Percentiles rank a stretch among this genome's conserved stretches.
These are phyloP conservation scores for Blepharisma japonicum DNA, from an alignment of 73 alveolate species.

Conservation along the genomic window DNA sequence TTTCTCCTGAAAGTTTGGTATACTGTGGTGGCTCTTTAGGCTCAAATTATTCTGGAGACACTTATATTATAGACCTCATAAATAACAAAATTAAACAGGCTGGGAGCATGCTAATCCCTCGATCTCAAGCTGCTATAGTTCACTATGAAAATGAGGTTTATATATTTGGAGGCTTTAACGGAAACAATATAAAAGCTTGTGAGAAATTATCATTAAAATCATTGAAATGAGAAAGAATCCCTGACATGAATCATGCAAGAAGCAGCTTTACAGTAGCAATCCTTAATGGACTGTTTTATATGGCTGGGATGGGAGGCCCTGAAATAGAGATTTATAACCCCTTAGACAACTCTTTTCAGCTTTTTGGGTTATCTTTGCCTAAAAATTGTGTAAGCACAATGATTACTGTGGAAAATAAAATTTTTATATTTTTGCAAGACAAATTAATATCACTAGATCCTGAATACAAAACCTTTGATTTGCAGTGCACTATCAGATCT, in stretches of 20 bases:
- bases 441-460: too few relatives aligned
- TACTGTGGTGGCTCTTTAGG: constrained; percentile 21
- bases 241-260: constrained; percentile 19
- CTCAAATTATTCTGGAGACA: neutral
- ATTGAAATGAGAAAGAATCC: neutral
- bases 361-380: too few relatives aligned
- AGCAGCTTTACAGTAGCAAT: neutral
- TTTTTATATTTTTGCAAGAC: too few relatives aligned
- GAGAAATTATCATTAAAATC: neutral
- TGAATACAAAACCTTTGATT: too few relatives aligned
- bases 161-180: constrained; percentile 11
- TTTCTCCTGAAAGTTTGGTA: neutral
- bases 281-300: constrained; percentile 4
- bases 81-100: too few relatives aligned
- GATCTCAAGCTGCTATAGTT: neutral
- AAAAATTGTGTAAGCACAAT: too few relatives aligned
- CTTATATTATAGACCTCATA: neutral
- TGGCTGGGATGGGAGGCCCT: constrained; percentile 4
- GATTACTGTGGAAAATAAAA: too few relatives aligned
- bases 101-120: neutral
- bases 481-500: too few relatives aligned
- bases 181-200: constrained; percentile 2
- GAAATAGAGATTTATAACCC: too few relatives aligned
- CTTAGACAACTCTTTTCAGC: too few relatives aligned
- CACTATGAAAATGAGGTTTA: neutral